phyloP scores from a whole-genome alignment of 2,329 filamentous ascomycete species.

The Anthostomella pinea region DNA sequence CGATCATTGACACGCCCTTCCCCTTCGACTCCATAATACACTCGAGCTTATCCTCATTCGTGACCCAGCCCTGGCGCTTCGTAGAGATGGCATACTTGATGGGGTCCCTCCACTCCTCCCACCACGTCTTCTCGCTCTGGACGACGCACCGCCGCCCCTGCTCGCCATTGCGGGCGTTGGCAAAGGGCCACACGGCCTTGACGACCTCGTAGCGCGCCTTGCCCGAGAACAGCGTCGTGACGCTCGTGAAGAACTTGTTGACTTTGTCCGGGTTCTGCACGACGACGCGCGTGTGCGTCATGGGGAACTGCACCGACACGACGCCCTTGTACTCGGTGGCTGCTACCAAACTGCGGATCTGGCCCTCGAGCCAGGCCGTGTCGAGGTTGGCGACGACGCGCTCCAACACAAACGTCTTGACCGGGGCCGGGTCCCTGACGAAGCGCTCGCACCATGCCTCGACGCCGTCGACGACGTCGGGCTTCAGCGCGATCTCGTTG shows the following conservation, averaged over 20 bases:
- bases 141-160: slow-evolving; percentile 45
- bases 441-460: slow-evolving; percentile 50
- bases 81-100: slow-evolving; percentile 38
- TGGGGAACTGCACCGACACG: slow-evolving; percentile 23
- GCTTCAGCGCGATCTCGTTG: slow-evolving; percentile 39
- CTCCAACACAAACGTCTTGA: slow-evolving; percentile 51
- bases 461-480: slow-evolving; percentile 41
- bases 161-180: slow-evolving; percentile 45
- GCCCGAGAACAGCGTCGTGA: slow-evolving; percentile 50
- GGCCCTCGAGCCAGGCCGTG: slow-evolving; percentile 52
- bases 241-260: slow-evolving; percentile 52
- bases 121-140: slow-evolving; percentile 57
- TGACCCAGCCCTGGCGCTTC: slow-evolving; percentile 44
- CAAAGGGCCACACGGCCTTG: slow-evolving; percentile 57
- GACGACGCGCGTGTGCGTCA: slow-evolving; percentile 17
- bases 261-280: slow-evolving; percentile 50
- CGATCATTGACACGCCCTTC: slow-evolving; percentile 34
- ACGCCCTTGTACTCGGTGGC: slow-evolving; percentile 48
- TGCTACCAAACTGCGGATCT: slow-evolving; percentile 50
- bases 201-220: slow-evolving; percentile 55
- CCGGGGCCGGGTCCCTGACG: slow-evolving; percentile 41
- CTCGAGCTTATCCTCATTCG: slow-evolving; percentile 53
- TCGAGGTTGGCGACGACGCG: slow-evolving; percentile 54
- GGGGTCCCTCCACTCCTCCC: slow-evolving; percentile 48
- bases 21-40: slow-evolving; percentile 49